These are phyloP conservation scores for Artemisia princeps DNA, from an alignment of 140 eudicot species.

Conservation along the genomic window DNA sequence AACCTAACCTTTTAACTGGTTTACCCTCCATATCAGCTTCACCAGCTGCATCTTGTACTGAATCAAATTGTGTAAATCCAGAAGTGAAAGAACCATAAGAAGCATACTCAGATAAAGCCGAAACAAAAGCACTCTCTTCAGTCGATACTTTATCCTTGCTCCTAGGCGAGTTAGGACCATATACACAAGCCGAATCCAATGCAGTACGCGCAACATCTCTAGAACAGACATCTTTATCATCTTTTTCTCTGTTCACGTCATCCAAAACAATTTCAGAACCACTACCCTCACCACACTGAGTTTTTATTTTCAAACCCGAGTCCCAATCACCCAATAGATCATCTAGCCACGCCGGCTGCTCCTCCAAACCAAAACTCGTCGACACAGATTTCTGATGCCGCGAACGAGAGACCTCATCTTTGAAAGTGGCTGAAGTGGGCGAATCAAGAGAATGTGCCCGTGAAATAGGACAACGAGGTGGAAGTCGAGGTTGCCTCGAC, in stretches of 20 bases:
- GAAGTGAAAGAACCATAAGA: constrained; percentile 36
- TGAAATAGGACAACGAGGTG: constrained; percentile 73
- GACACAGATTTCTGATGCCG: constrained; percentile 40
- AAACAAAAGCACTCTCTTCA: constrained; percentile 45
- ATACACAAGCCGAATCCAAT: constrained; percentile 43
- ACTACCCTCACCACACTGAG: constrained; percentile 52
- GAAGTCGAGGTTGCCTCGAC: constrained; percentile 67
- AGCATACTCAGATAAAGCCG: constrained; percentile 59
- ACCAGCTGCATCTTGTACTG: constrained; percentile 31
- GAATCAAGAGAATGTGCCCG: constrained; percentile 31
- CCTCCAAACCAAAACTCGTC: constrained; percentile 42
- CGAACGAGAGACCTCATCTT: constrained; percentile 17
- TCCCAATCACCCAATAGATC: constrained; percentile 59
- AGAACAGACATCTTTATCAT: constrained; percentile 20
- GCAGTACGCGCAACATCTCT: neutral
- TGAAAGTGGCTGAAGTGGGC: constrained; percentile 20
- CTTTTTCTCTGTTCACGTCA: constrained; percentile 32
- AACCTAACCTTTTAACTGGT: constrained; percentile 48
- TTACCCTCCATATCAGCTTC: constrained; percentile 36
- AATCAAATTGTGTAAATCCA: constrained; percentile 30
- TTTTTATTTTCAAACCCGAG: constrained; percentile 22
- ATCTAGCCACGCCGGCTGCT: constrained; percentile 66
- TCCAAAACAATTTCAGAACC: constrained; percentile 48
- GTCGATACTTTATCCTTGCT: constrained; percentile 36
- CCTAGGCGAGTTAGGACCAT: constrained; percentile 83